phyloP scores from a whole-genome alignment of 441 rosid genomes.

The Eutrema salsugineum region DNA sequence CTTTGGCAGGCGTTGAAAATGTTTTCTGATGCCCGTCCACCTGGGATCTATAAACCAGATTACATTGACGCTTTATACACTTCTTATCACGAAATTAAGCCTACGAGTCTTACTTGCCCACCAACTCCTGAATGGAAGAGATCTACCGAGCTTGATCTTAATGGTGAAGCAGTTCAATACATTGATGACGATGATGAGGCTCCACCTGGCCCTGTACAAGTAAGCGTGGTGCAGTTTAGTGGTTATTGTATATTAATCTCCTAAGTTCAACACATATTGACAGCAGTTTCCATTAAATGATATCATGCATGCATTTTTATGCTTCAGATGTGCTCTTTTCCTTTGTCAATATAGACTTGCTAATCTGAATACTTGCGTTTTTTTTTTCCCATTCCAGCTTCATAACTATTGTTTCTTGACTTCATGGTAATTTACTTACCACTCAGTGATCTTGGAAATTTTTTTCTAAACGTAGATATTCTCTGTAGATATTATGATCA shows the following conservation, averaged over 20 bases:
- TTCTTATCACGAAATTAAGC: constrained; percentile 86
- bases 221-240: constrained; percentile 29
- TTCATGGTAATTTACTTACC: not conserved
- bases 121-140: constrained; percentile 96
- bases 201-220: constrained; percentile 51
- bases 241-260: not conserved
- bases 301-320: not conserved
- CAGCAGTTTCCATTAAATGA: not conserved
- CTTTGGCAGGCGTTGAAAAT: constrained; percentile 63
- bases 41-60: constrained; percentile 91
- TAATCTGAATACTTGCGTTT: too few species aligned
- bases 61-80: constrained; percentile 75
- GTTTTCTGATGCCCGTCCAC: constrained; percentile 88
- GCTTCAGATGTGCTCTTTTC: not conserved
- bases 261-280: not conserved
- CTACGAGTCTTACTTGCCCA: constrained; percentile 65
- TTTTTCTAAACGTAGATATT: too few species aligned
- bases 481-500: too few species aligned
- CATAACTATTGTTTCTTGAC: not conserved
- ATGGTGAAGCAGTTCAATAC: constrained; percentile 84
- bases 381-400: not conserved
- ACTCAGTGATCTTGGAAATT: too few species aligned
- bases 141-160: constrained; percentile 84
- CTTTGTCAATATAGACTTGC: not conserved
- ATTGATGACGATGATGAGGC: constrained; percentile 51